Evolutionary conservation across 176 grass and related monocot genomes (phyloP).

Genomic region (bread wheat (Triticum aestivum)): IWGSC_CS_RefSeq_v2.1 NC_057798.1:225798419-225798918

Average conservation of each 20-base stretch:
- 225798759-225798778: slow-evolving; percentile 95
- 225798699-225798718: slow-evolving; percentile 91
- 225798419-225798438: slow-evolving; percentile 39
- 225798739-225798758: slow-evolving; percentile 85
- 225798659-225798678: slow-evolving; percentile 42
- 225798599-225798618: slow-evolving; percentile 57
- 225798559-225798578: slow-evolving; percentile 28
- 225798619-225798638: slow-evolving; percentile 56
- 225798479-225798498: slow-evolving; percentile 45
- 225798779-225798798: slow-evolving; percentile 93
- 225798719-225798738: slow-evolving; percentile 77
- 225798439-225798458: slow-evolving; percentile 32
- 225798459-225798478: not conserved
- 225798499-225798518: slow-evolving; percentile 40
- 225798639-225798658: slow-evolving; percentile 54
- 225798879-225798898: slow-evolving; percentile 18
- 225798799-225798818: slow-evolving; percentile 93
- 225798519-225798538: slow-evolving; percentile 33
- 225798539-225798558: slow-evolving; percentile 29
- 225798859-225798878: not conserved
- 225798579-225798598: slow-evolving; percentile 34
- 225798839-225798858: not conserved
- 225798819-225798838: slow-evolving; percentile 23
- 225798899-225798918: not conserved
- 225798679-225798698: slow-evolving; percentile 65